Evolutionary conservation across 352 stramenopile species (phyloP).

Genomic region (Thalassiosira mediterranea): DNA sequence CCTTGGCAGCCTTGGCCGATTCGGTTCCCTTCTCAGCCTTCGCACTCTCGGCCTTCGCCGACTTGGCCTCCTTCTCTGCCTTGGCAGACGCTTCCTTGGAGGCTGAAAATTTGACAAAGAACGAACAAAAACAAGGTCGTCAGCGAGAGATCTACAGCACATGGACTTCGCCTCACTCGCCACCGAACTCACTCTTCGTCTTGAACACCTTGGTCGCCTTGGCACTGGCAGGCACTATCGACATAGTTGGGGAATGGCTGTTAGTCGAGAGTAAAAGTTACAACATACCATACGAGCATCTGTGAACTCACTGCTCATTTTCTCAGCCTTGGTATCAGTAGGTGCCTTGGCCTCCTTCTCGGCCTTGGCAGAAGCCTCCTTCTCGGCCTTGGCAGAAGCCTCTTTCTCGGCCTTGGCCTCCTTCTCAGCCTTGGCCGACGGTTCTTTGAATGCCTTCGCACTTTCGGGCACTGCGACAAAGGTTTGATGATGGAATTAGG

Average conservation of each 20-base stretch:
- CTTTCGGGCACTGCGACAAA: neutral
- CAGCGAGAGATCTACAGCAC: neutral
- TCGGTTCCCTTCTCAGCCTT: neutral
- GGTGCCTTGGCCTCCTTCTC: neutral
- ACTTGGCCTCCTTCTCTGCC: neutral
- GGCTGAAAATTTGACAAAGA: neutral
- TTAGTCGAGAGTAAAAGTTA: neutral
- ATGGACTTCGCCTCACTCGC: too few species aligned
- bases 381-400: constrained; percentile 6
- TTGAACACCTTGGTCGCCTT: neutral
- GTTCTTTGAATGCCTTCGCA: neutral
- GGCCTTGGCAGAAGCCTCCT: constrained; percentile 3
- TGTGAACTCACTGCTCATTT: neutral
- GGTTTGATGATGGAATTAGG: too few species aligned
- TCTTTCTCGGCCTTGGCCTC: constrained; percentile 8
- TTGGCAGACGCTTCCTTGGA: constrained; percentile 8
- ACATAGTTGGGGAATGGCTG: neutral
- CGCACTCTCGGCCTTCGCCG: neutral
- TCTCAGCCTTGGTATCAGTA: constrained; percentile 11
- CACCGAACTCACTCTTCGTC: neutral
- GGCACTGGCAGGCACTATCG: neutral
- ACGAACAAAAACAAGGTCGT: neutral
- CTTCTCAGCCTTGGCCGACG: neutral
- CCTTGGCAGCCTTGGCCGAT: neutral
- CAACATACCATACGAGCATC: too few species aligned